Conservation (phyloP, 108 stramenopile species). For the Nannochloropsis salina region DNA sequence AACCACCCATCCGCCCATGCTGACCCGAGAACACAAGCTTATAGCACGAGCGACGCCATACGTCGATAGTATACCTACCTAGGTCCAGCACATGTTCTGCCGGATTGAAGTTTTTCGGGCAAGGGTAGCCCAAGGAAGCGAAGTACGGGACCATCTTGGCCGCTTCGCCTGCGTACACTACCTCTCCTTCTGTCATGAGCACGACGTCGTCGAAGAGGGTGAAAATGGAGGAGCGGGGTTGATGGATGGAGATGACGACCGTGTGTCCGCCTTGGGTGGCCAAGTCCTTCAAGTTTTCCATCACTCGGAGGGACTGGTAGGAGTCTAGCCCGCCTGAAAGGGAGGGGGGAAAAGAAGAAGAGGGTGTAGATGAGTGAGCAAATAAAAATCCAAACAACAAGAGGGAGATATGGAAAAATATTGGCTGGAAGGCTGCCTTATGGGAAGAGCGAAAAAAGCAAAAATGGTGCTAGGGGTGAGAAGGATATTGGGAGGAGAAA, state of each 20-base stretch:
- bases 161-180: constrained; percentile 46
- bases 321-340: neutral
- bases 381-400: neutral
- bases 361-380: neutral
- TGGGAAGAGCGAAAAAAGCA: too few species aligned
- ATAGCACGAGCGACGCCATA: too few species aligned
- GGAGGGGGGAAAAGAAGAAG: neutral
- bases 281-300: constrained; percentile 56
- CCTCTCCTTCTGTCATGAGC: constrained; percentile 50
- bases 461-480: neutral
- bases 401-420: neutral
- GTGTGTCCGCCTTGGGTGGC: constrained; percentile 38
- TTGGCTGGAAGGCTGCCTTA: neutral
- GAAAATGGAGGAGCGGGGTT: constrained; percentile 54
- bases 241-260: constrained; percentile 26
- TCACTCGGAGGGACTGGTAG: constrained; percentile 42
- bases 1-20: too few species aligned
- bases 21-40: too few species aligned
- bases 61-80: neutral
- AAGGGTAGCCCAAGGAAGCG: constrained; percentile 25
- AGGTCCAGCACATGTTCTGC: constrained; percentile 46
- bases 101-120: constrained; percentile 39
- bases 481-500: neutral
- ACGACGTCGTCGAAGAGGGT: constrained; percentile 52
- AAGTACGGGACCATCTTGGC: constrained; percentile 25